These are phyloP conservation scores for Russula emetica DNA, from an alignment of 768 basidiomycete species.

Conservation along the genomic window DNA sequence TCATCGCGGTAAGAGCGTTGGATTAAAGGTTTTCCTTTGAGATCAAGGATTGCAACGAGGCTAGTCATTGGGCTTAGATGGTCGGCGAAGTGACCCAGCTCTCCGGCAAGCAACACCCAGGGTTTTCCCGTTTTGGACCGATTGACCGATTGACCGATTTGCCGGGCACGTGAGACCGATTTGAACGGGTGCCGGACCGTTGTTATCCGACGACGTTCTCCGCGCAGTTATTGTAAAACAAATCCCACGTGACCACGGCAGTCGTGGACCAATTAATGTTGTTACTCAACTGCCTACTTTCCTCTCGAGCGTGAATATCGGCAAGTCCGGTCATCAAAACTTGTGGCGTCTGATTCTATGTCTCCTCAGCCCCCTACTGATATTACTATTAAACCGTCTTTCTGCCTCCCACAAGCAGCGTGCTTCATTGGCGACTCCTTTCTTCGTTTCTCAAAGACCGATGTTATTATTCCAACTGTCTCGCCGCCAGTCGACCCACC, in stretches of 20 bases:
- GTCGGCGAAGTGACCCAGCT: too few relatives aligned
- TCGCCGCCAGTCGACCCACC: not conserved
- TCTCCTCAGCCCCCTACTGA: not conserved
- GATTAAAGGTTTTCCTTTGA: slow-evolving; percentile 97
- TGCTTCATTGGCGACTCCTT: not conserved
- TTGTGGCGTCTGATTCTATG: not conserved
- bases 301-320: not conserved
- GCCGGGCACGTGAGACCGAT: too few relatives aligned
- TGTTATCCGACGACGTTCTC: too few relatives aligned
- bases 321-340: not conserved
- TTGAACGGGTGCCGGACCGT: too few relatives aligned
- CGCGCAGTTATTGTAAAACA: too few relatives aligned
- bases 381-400: not conserved
- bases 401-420: not conserved
- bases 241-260: too few relatives aligned
- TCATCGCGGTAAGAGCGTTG: slow-evolving; percentile 97
- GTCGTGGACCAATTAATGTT: too few relatives aligned
- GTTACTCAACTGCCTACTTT: too few relatives aligned
- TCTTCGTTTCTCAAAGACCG: not conserved
- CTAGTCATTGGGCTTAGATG: slow-evolving; percentile 43
- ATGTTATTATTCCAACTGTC: not conserved
- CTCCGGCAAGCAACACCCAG: too few relatives aligned
- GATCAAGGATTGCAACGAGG: slow-evolving; percentile 91
- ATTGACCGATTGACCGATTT: too few relatives aligned
- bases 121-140: too few relatives aligned